Base-by-base conservation (phyloP, 2,329 filamentous ascomycete species). In the Aspergillus pseudoterreus region DNA sequence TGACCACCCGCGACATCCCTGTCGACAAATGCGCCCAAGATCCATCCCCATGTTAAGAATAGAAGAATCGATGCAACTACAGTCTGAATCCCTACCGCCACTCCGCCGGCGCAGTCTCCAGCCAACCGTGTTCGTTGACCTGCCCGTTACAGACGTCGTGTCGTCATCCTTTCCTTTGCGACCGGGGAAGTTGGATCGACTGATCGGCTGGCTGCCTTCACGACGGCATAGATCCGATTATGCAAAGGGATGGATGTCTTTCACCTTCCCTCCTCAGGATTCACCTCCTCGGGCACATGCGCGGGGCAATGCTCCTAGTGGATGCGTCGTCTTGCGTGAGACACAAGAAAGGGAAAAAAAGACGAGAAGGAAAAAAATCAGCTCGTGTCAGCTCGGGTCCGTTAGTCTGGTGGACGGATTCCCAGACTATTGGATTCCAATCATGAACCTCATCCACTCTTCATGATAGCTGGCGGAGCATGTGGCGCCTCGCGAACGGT, bases 91-190 rank as follows among this genome's bases (percentile, higher is more conserved):
- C 27, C 10, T 30, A 30, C 27, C 27, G 27, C 27, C 27, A 30
- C 27, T 9, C 8, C 6, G 27, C 27, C 27, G 27, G 27, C 9
- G 6, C 27, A 30, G 27, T 30, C 27, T 4, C 27, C 27, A 30
- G 27, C 35, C 14, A 38, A 38, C 15, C 35, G 8, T 38, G 35
- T 38, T n/a, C 35, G 6, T 38, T n/a, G 10, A 3, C 35, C 5
- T n/a, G 19, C 14, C 15, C 17, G 39, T 17, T 21, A 42, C 9
- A 42, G 15, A 30, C 8, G 39, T 42, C 50, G 50, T 51, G 50
- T 51, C 50, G 50, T 51, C 50, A 51, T 49, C 27, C 27, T 38
- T 43, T 46, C 43, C 38, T 43, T 53, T 52, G 44, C 33, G 22
- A 27, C 35, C 36, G 53, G 47, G 50, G 38, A 4, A 21, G 39